Evolutionary conservation across 23 red algal species (phyloP).

Genomic region (Cyanidioschyzon merolae): DNA sequence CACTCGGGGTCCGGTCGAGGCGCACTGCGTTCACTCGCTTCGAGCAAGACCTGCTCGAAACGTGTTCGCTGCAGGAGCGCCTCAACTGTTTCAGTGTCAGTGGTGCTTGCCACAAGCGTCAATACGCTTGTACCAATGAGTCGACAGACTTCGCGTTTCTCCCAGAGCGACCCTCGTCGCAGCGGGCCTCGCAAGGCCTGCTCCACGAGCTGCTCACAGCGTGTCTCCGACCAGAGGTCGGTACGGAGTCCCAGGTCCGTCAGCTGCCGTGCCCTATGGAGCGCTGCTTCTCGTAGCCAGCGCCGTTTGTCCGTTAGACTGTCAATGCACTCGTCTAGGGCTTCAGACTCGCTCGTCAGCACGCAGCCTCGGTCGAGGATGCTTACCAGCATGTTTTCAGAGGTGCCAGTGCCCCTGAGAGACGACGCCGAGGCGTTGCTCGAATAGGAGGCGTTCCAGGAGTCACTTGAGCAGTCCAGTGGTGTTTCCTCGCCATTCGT

Average conservation of each 20-base stretch:
- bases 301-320: not conserved
- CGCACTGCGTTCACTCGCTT: not conserved
- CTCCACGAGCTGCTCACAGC: not conserved
- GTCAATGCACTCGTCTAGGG: not conserved
- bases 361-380: not conserved
- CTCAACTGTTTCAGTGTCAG: not conserved
- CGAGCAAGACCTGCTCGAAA: not conserved
- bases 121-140: not conserved
- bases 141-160: not conserved
- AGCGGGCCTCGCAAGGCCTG: not conserved
- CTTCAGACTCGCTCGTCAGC: not conserved
- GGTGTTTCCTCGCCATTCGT: not conserved
- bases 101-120: not conserved
- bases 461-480: not conserved
- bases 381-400: not conserved
- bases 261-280: not conserved
- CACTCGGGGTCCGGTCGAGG: not conserved
- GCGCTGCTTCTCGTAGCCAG: constrained; percentile 1
- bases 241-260: not conserved
- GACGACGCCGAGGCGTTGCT: not conserved
- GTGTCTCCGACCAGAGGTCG: not conserved
- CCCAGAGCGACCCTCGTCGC: constrained; percentile 1
- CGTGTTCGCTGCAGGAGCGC: not conserved
- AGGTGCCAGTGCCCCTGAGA: not conserved
- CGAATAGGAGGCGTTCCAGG: not conserved